A percentile compares a stretch with the other conserved stretches of the same genome.
These are phyloP conservation scores for Daldinia grandis DNA, from an alignment of 495 filamentous ascomycete species.

Conservation along the genomic window DNA sequence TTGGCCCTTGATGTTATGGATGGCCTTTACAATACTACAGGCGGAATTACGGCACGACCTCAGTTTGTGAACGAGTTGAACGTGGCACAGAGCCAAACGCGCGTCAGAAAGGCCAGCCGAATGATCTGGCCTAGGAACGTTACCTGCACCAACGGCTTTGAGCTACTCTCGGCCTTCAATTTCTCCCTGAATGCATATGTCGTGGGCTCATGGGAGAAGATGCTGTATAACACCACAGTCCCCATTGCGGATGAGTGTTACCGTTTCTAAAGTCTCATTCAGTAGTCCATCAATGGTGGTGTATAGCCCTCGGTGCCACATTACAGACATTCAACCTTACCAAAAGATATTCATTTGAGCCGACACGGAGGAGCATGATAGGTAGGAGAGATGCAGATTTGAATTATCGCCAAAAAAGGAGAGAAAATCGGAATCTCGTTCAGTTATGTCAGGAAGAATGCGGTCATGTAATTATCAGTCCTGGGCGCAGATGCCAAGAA, in stretches of 20 bases:
- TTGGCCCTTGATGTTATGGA: conserved; percentile 29
- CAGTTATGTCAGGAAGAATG: conserved; percentile 20
- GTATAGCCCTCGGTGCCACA: background rate
- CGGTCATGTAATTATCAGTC: conserved; percentile 30
- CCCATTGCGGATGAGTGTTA: conserved; percentile 37
- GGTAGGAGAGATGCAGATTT: conserved; percentile 4
- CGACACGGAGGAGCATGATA: conserved; percentile 3
- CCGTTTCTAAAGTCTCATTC: conserved; percentile 18
- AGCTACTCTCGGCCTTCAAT: conserved; percentile 36
- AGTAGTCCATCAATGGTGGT: background rate
- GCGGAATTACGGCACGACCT: conserved; percentile 26
- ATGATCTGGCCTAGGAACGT: conserved; percentile 35
- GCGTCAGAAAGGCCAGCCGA: conserved; percentile 24
- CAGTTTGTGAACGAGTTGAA: conserved; percentile 37
- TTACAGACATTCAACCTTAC: conserved; percentile 12
- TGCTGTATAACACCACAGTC: conserved; percentile 27
- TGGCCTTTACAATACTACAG: conserved; percentile 20
- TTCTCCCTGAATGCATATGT: conserved; percentile 34
- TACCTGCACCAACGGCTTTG: conserved; percentile 32
- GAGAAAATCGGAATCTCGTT: conserved; percentile 25
- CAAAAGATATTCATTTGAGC: conserved; percentile 11
- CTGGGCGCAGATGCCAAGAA: background rate
- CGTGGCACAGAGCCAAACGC: conserved; percentile 27
- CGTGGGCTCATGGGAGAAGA: conserved; percentile 17
- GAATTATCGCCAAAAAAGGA: conserved; percentile 1